Evolutionary conservation across 2,329 filamentous ascomycete genomes (phyloP).

Genomic region (Pseudocercospora crystallina): DNA sequence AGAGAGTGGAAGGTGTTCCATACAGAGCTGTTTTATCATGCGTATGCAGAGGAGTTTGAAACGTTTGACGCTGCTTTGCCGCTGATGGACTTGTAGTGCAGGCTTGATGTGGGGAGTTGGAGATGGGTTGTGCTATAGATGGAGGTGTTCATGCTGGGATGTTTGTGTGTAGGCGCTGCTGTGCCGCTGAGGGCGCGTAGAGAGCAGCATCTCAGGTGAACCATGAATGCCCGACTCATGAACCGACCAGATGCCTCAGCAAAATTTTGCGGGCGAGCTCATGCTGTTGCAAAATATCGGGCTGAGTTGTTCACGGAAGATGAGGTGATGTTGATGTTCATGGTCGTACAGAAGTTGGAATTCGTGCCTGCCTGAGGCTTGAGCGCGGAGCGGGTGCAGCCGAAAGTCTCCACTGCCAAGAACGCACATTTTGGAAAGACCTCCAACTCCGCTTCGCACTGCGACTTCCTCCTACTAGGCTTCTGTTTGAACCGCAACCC

Average conservation of each 20-base stretch:
- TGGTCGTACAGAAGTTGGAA: neutral
- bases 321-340: neutral
- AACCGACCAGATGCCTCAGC: neutral
- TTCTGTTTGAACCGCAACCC: slow-evolving; percentile 6
- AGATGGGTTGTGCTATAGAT: neutral
- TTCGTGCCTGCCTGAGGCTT: neutral
- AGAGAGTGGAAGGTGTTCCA: slow-evolving; percentile 12
- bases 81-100: slow-evolving; percentile 4
- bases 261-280: neutral
- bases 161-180: slow-evolving; percentile 16
- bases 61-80: slow-evolving; percentile 16
- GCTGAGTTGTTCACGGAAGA: too few relatives aligned
- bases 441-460: neutral
- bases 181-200: slow-evolving; percentile 19
- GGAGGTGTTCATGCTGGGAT: neutral
- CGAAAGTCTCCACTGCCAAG: neutral
- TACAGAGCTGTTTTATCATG: slow-evolving; percentile 12
- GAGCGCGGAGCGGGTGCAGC: neutral
- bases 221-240: slow-evolving; percentile 1
- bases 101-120: neutral
- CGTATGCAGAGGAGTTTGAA: slow-evolving; percentile 5
- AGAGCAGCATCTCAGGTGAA: neutral
- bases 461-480: neutral
- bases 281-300: neutral
- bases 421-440: neutral